Evolutionary conservation across 139 green algal species (phyloP), one percentile per base, ranked within the genome.

Genomic region (Haematococcus lacustris): DNA sequence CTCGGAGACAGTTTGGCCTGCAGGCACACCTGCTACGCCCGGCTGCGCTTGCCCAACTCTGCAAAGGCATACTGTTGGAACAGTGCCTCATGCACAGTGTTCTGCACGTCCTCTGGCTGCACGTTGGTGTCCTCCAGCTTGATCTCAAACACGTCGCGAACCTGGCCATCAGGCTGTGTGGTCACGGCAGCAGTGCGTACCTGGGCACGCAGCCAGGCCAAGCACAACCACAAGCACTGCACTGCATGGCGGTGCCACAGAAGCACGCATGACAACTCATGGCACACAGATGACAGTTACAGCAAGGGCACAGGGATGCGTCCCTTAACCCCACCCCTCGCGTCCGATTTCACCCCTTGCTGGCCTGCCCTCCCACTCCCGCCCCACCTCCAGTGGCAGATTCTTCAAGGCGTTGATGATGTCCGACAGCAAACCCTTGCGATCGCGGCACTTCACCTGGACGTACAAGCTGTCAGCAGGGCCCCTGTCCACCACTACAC

Each of bases 111-210:
- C 64, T 77, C 68, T 33, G 79, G 74, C 6, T 34, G 68, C n/a
- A 85, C 64, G 26, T 30, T 35, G 2, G 72, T 33, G 47, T 73
- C 59, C 21, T 80, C 79, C 59, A 76, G 43, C 5, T 51, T 1
- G 7, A 90, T 82, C 78, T 92, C 84, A 62, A 93, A 92, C 6
- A 92, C 85, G 50, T 93, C 87, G n/a, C 83, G 81, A 26, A 91
- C 84, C 4, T 72, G 76, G 35, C 78, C 79, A 23, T 86, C 81
- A 0, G 37, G 39, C 35, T 77, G 85, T 1, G 88, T 93, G 30
- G 88, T 93, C 35, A 93, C 77, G 23, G 88, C 85, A 3, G 88
- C 88, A 6, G 77, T 89, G 25, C 78, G 83, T 71, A 93, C 91
- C 83, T 83, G 78, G n/a, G n/a, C n/a, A n/a, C n/a, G n/a, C n/a